Evolutionary conservation across 192 early-diverging fungal genomes (phyloP).

Genomic region (Phlyctochytrium bullatum): DNA sequence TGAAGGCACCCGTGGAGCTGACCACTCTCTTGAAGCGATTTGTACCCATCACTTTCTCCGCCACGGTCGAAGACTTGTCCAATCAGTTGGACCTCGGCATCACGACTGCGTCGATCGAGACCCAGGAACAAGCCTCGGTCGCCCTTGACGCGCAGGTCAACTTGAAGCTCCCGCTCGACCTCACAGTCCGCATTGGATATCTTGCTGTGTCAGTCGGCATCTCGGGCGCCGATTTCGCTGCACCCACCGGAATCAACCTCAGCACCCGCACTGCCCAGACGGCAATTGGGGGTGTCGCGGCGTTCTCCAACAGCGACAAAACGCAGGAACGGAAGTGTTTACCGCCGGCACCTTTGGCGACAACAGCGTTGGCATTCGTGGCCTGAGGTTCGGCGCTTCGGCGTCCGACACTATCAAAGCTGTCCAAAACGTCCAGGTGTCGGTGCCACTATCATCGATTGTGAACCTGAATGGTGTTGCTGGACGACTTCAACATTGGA

Average conservation of each 20-base stretch:
- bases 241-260: neutral
- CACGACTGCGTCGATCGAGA: neutral
- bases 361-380: neutral
- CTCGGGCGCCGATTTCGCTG: constrained; percentile 3
- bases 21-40: neutral
- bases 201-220: neutral
- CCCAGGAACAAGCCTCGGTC: neutral
- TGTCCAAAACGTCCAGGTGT: neutral
- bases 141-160: neutral
- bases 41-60: neutral
- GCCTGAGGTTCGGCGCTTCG: neutral
- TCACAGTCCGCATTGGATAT: neutral
- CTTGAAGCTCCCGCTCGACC: neutral
- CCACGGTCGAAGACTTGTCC: neutral
- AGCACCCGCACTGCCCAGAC: neutral
- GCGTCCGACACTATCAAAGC: neutral
- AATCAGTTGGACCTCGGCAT: neutral
- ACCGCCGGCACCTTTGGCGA: neutral
- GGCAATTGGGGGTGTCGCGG: neutral
- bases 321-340: neutral
- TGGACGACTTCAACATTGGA: neutral
- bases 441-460: neutral
- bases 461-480: neutral
- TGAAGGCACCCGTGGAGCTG: neutral
- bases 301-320: neutral